Percentiles rank a stretch among this genome's conserved stretches.
Conservation (phyloP, 306 rosid genomes). For the Vigna trinervia region DNA sequence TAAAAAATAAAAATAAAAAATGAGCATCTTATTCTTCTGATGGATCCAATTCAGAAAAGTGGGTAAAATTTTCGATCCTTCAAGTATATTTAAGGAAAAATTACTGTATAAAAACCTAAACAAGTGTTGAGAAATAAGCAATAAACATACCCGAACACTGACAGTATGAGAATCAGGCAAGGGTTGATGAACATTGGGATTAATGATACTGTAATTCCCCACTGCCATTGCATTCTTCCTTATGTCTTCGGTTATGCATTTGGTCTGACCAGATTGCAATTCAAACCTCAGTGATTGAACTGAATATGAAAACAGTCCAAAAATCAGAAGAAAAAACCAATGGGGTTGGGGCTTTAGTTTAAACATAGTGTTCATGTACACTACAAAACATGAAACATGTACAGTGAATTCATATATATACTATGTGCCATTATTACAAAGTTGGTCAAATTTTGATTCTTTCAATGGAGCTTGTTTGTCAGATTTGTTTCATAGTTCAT, state of each 20-base stretch:
- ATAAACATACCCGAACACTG: conserved; percentile 56
- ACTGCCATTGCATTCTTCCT: conserved; percentile 62
- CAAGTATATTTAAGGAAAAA: too few species aligned
- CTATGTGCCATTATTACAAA: neutral
- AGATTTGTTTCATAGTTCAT: neutral
- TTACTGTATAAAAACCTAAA: neutral
- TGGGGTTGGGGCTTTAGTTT: neutral
- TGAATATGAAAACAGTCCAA: conserved; percentile 47
- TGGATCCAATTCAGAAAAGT: too few species aligned
- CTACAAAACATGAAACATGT: neutral
- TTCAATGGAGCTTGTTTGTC: conserved; percentile 32
- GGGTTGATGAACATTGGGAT: conserved; percentile 57
- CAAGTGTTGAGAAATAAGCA: neutral
- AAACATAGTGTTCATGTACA: conserved; percentile 4
- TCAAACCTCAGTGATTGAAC: conserved; percentile 71
- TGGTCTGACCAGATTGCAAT: conserved; percentile 57
- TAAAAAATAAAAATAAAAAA: neutral
- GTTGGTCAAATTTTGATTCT: neutral
- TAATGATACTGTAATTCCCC: conserved; percentile 61
- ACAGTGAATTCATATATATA: too few species aligned
- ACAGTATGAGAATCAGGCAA: conserved; percentile 52
- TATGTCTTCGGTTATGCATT: conserved; percentile 69
- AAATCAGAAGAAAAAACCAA: conserved; percentile 26
- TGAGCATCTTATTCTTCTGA: neutral
- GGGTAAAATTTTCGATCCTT: too few species aligned